These are phyloP conservation scores for Incumbomyces lentus DNA, from an alignment of 2,329 filamentous ascomycete genomes.

Conservation along the genomic window DNA sequence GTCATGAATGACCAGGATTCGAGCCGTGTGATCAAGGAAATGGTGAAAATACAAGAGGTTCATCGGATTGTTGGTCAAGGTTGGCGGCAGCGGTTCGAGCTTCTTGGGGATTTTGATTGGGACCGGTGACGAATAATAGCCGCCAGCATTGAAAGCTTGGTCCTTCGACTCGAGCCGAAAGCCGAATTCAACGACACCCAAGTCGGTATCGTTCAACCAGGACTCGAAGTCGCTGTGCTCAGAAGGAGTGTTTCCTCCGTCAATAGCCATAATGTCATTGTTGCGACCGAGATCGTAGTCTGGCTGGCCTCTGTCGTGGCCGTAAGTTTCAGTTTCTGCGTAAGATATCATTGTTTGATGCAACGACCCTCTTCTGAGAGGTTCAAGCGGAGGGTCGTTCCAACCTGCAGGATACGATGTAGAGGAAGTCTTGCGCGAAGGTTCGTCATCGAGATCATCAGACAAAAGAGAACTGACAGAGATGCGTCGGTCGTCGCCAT, in stretches of 20 bases:
- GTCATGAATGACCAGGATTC: constrained; percentile 53
- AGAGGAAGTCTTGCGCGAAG: constrained; percentile 8
- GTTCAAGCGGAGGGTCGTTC: constrained; percentile 9
- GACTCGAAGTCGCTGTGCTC: constrained; percentile 22
- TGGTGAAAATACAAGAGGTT: constrained; percentile 67
- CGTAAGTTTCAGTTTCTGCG: constrained; percentile 40
- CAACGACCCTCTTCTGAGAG: constrained; percentile 17
- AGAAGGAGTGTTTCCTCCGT: constrained; percentile 32
- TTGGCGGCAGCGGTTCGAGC: constrained; percentile 45
- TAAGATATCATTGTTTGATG: constrained; percentile 22
- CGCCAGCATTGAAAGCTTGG: constrained; percentile 47
- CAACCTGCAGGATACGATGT: constrained; percentile 3
- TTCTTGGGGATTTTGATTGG: constrained; percentile 51
- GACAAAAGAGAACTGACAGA: constrained; percentile 58
- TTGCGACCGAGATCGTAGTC: constrained; percentile 63
- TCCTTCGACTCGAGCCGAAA: constrained; percentile 40
- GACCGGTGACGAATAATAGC: constrained; percentile 62
- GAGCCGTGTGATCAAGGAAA: constrained; percentile 70
- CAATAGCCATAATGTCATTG: constrained; percentile 58
- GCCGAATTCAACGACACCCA: constrained; percentile 33
- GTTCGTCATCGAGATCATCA: constrained; percentile 32
- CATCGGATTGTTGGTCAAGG: constrained; percentile 62
- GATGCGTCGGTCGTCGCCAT: constrained; percentile 40
- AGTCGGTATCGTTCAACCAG: constrained; percentile 20
- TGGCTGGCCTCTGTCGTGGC: constrained; percentile 58